Evolutionary conservation across 148 eudicot species (phyloP).

Genomic region (Arbutus unedo): DNA sequence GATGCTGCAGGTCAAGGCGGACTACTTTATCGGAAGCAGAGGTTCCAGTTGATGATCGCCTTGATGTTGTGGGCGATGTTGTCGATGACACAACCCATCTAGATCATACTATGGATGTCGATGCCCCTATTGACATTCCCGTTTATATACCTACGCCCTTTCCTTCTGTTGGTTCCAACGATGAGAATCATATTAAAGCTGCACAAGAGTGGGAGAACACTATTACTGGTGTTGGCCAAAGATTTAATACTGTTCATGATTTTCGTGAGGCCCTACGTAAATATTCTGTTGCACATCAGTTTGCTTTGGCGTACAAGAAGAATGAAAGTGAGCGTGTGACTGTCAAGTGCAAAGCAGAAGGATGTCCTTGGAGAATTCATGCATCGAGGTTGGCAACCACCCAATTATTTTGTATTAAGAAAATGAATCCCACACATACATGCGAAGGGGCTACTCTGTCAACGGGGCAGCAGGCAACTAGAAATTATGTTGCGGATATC

Average conservation of each 20-base stretch:
- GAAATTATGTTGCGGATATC: slow-evolving; percentile 94
- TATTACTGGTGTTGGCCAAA: slow-evolving; percentile 92
- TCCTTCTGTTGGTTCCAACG: slow-evolving; percentile 34
- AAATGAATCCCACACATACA: slow-evolving; percentile 81
- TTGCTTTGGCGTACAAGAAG: slow-evolving; percentile 86
- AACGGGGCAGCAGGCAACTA: slow-evolving; percentile 79
- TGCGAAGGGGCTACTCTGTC: slow-evolving; percentile 76
- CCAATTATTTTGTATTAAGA: slow-evolving; percentile 83
- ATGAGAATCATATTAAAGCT: slow-evolving; percentile 58
- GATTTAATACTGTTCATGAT: slow-evolving; percentile 79
- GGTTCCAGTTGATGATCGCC: slow-evolving; percentile 53
- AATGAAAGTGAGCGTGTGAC: slow-evolving; percentile 97
- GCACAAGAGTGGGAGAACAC: slow-evolving; percentile 83
- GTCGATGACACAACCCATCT: slow-evolving; percentile 51
- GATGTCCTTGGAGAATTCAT: slow-evolving; percentile 98
- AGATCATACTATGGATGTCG: slow-evolving; percentile 38
- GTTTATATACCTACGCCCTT: slow-evolving; percentile 34
- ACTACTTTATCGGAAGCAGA: slow-evolving; percentile 68
- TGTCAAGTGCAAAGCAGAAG: slow-evolving; percentile 90
- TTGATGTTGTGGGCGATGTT: slow-evolving; percentile 35
- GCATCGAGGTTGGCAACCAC: slow-evolving; percentile 95
- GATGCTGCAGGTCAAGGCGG: slow-evolving; percentile 74
- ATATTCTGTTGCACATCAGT: slow-evolving; percentile 85
- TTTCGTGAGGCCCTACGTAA: slow-evolving; percentile 90
- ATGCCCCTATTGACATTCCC: slow-evolving; percentile 41